Conservation (phyloP, 176 grass and related monocot species). For the Microstegium vimineum region DNA sequence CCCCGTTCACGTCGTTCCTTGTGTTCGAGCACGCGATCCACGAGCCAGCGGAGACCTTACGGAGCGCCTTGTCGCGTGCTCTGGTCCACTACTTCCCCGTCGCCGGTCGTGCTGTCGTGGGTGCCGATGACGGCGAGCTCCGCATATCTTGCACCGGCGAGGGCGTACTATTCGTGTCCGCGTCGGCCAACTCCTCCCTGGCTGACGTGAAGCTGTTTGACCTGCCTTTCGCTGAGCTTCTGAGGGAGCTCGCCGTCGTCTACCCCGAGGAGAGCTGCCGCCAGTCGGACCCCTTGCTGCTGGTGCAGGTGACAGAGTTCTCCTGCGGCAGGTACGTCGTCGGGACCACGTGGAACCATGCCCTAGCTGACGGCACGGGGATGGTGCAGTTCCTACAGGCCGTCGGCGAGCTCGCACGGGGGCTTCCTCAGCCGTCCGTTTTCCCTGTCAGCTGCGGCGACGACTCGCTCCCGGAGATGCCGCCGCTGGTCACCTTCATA, state of each 20-base stretch:
- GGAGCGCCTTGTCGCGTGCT: not conserved
- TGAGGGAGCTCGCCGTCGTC: not conserved
- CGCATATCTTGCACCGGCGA: not conserved
- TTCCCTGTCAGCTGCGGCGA: not conserved
- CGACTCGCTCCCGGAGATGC: not conserved
- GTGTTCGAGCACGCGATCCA: not conserved
- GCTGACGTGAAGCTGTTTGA: not conserved
- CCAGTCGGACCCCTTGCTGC: not conserved
- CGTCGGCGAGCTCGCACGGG: no score
- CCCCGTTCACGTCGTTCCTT: not conserved
- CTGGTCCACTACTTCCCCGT: not conserved
- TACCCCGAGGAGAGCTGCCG: not conserved
- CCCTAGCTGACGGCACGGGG: conserved; percentile 1
- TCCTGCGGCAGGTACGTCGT: conserved; percentile 11
- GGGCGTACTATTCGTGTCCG: not conserved
- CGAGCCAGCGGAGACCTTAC: not conserved
- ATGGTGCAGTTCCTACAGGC: no score
- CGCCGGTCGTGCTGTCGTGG: not conserved
- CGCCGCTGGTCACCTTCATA: not conserved
- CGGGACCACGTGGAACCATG: conserved; percentile 4
- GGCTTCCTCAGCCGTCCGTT: not conserved
- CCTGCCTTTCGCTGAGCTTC: not conserved
- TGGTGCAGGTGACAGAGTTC: conserved; percentile 16
- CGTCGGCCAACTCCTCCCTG: not conserved
- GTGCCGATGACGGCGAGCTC: not conserved